Evolutionary conservation across 495 filamentous ascomycete species (phyloP), one percentile per base, ranked within the genome.

Genomic region (Pseudevernia furfuracea): DNA sequence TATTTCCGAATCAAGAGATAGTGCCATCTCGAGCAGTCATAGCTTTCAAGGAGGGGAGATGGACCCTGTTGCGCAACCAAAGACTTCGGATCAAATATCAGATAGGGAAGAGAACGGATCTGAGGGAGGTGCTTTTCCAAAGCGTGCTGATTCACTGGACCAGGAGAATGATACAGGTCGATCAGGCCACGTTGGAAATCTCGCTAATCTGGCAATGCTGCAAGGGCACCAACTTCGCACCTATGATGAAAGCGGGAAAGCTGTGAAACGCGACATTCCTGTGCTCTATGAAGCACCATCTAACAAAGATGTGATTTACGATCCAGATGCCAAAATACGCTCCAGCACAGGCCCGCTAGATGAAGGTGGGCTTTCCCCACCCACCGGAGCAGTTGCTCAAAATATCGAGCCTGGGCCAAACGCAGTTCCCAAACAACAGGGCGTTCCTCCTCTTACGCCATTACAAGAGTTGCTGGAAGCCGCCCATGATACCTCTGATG

Each of bases 171-270:
- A 60, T 30, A 30, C 48, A 36, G 19, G 25, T 63, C 61, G 61
- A 21, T 48, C 55, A 37, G 7, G 30, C 52, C 61, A 58, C 38
- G 61, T 63, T 36, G 63, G 69, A 62, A 57, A 69, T 41, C 52
- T 68, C 71, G 10, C 66, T 69, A 28, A 66, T 74, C 41, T 75
- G 76, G 28, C 73, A 69, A 30, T 63, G 77, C 25, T 78, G 76
- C 11, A 66, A 66, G 64, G 64, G 23, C 61, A 68, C 23, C 63
- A 58, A 34, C 59, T 68, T n/a, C 59, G 63, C 17, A 60, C 59
- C 39, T 60, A 65, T 49, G 62, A 68, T 58, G 62, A 68, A 39
- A 65, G 66, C 28, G 66, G 66, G 21, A 65, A 65, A 7, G 62
- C 38, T 32, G 57, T 64, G 23, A 68, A 68, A 49, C 62, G 58